Conservation (phyloP, 805 yeast genomes). For the Lipomyces kockii region DNA sequence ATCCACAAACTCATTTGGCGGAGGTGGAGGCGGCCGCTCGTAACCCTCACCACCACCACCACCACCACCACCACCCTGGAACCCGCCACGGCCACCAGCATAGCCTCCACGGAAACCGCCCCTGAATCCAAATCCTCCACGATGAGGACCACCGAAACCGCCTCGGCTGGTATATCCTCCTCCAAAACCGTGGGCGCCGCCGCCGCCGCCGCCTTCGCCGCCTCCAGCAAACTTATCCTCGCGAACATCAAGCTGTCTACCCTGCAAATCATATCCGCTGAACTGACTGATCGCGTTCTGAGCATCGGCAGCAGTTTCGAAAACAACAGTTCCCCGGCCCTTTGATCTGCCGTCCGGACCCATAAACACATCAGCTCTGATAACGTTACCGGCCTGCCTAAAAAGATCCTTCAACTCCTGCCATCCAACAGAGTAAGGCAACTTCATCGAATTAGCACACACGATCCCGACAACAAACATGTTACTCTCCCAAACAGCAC, state of each 20-base stretch:
- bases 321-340: conserved; percentile 85
- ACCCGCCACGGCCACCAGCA: conserved; percentile 7
- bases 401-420: conserved; percentile 84
- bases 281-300: conserved; percentile 68
- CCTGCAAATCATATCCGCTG: conserved; percentile 72
- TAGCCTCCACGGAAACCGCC: conserved; percentile 11
- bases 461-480: conserved; percentile 1
- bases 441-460: conserved; percentile 57
- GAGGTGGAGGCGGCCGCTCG: conserved; percentile 19
- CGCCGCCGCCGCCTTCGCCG: conserved; percentile 15
- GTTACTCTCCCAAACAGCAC: background rate
- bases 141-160: conserved; percentile 4
- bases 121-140: conserved; percentile 17
- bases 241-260: conserved; percentile 79
- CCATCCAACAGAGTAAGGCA: conserved; percentile 84
- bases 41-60: too few relatives aligned
- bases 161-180: conserved; percentile 20
- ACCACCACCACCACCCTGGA: conserved; percentile 12
- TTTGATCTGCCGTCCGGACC: conserved; percentile 75
- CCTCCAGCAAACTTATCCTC: conserved; percentile 56
- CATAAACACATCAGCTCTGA: conserved; percentile 76
- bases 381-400: conserved; percentile 74
- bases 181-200: conserved; percentile 35
- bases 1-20: conserved; percentile 58
- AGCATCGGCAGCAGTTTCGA: conserved; percentile 69